Evolutionary conservation across 2,329 filamentous ascomycete genomes (phyloP), one percentile per base, ranked within the genome.

Genomic region (Aspergillus hiratsukae): DNA sequence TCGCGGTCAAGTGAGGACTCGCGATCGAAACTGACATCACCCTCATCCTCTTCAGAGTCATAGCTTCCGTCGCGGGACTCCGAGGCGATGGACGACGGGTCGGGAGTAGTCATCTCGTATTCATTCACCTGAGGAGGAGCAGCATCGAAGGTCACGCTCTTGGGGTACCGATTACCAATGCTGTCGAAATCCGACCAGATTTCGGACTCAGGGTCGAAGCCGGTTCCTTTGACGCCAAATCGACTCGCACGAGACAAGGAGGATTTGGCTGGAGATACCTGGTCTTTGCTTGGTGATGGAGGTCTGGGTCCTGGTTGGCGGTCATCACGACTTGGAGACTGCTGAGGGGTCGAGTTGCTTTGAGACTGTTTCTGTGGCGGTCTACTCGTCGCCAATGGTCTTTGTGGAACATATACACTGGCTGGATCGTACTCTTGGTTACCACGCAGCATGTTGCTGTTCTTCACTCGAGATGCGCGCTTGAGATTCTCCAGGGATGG

Each of bases 61-160:
- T 90, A 97, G 76, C 93, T 97, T 45, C 91, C 91, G 68, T 97
- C 91, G 8, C 93, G 88, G 11, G 93, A 97, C 64, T 88, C 91
- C 50, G 90, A 93, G 27, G 90, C 90, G 25, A 95, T 81, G 0
- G 92, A 96, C 1, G 93, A 97, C n/a, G 95, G 84, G 69, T 97
- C 94, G 10, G 94, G 94, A 2, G 94, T 99, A 35, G 91, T 89
- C 89, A 97, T 92, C 75, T 97, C 94, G 72, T 97, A 99, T 76
- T 99, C 94, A 70, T 97, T 96, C 67, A 99, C 83, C 70, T 96
- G 90, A 25, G 94, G 94, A 23, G 93, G 93, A 1, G 90, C 91
- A 40, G 88, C 89, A 75, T 97, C 91, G 71, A 99, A 99, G 0
- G 93, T 99, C 57, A 99, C 94, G 67, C 92, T 97, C 80, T 99